phyloP scores from a whole-genome alignment of 495 filamentous ascomycete species.

The Talaromyces wortmannii region DNA sequence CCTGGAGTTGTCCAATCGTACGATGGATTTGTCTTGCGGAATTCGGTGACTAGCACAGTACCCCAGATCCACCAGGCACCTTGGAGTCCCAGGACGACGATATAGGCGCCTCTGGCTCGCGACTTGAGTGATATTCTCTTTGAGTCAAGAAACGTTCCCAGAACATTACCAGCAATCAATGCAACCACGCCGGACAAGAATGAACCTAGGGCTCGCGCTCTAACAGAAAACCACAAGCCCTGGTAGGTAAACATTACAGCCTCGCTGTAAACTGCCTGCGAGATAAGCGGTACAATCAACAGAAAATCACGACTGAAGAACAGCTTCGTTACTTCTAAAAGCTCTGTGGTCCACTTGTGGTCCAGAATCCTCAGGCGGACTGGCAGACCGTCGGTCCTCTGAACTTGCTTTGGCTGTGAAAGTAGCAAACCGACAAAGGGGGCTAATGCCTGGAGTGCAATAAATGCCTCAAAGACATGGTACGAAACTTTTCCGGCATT shows the following conservation, averaged over 20 bases:
- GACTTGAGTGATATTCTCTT: constrained; percentile 39
- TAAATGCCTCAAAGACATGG: constrained; percentile 53
- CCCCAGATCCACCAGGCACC: constrained; percentile 60
- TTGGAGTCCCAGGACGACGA: constrained; percentile 42
- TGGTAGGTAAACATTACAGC: constrained; percentile 58
- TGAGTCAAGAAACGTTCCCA: constrained; percentile 50
- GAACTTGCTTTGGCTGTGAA: constrained; percentile 43
- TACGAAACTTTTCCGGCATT: constrained; percentile 55
- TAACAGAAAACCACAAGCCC: constrained; percentile 54
- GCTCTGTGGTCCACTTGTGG: constrained; percentile 34
- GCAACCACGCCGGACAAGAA: constrained; percentile 56
- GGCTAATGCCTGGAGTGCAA: constrained; percentile 51
- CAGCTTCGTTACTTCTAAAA: constrained; percentile 41
- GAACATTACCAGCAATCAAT: constrained; percentile 47
- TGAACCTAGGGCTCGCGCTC: constrained; percentile 53
- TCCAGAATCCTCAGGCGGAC: constrained; percentile 44
- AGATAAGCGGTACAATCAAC: constrained; percentile 52
- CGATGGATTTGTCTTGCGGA: constrained; percentile 37
- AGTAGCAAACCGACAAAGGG: constrained; percentile 49
- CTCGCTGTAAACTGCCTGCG: constrained; percentile 54
- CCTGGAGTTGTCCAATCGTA: constrained; percentile 52
- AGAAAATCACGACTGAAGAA: constrained; percentile 48
- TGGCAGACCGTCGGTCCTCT: constrained; percentile 46
- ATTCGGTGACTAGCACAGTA: constrained; percentile 47
- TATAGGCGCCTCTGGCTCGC: constrained; percentile 34